Base-by-base conservation (phyloP, 106 monocot genomes). In the Apostasia ramifera region DNA sequence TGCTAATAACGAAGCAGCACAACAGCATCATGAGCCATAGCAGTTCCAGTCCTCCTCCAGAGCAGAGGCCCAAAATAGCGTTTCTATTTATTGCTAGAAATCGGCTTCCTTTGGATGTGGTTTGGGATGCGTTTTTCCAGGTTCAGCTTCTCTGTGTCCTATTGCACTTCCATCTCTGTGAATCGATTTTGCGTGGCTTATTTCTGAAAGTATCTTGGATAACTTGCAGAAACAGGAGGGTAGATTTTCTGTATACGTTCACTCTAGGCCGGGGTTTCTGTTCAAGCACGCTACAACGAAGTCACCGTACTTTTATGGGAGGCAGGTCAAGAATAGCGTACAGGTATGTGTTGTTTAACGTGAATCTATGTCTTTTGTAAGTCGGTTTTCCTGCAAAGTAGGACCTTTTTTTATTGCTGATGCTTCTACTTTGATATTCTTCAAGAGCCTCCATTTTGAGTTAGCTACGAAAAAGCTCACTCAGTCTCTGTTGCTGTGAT, bases 71-170 rank as follows among this genome's bases (percentile, higher is more conserved):
- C 15, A 85, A 90, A 83, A 83, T 98, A 42, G 97, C 97, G 2
- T 98, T 98, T 69, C 82, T 98, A 0, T 98, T 98, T 46, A 90
- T 98, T 15, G 87, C 97, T 3, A 71, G 97, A 50, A 98, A 98
- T 26, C 78, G 92, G 57, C 80, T 98, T 71, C 90, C 92, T 1
- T 62, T 98, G 53, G 97, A 98, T 13, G 42, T 85, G 50, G 73
- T 90, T 57, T 98, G 97, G 97, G 87, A 92, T 71, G 79, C 74
- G 43, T 98, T 98, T 74, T 90, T 98, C 73, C 70, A 83, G 79
- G 97, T 97, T 14, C 4, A 6, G 6, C 2, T 46, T 3, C 47
- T 43, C 6, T 38, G 13, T 38, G 26, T 57, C 1, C 11, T 44
- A 6, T 45, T 54, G 3, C 42, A 57, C 15, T 73, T 8, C 11